Conservation (phyloP, 192 early-diverging fungal species). For the Coemansia sp. region DNA sequence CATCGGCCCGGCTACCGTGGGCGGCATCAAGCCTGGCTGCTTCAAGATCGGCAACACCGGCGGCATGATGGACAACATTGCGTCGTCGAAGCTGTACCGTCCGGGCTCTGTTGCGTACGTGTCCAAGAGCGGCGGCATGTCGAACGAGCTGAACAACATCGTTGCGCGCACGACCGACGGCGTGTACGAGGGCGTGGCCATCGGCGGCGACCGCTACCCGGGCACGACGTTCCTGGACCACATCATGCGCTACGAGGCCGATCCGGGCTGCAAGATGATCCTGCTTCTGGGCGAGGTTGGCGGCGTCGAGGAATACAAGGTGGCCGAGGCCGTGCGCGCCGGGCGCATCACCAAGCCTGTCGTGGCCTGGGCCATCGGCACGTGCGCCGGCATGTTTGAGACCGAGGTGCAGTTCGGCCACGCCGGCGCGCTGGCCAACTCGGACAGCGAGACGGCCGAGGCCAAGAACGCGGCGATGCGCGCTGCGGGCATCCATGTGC, state of each 20-base stretch:
- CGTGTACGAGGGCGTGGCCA: conserved; percentile 98
- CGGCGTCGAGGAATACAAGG: conserved; percentile 94
- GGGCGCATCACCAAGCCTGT: conserved; percentile 96
- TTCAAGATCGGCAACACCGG: conserved; percentile 99
- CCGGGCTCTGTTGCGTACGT: conserved; percentile 96
- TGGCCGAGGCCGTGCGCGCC: conserved; percentile 86
- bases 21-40: conserved; percentile 98
- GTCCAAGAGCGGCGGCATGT: conserved; percentile 99
- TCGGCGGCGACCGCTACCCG: conserved; percentile 98
- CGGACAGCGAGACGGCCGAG: conserved; percentile 91
- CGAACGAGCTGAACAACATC: conserved; percentile 99
- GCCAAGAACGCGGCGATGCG: conserved; percentile 91
- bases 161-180: conserved; percentile 94
- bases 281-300: conserved; percentile 96
- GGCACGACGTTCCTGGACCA: conserved; percentile 99
- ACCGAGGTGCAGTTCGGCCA: conserved; percentile 99
- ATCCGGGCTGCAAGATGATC: conserved; percentile 91
- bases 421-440: conserved; percentile 95
- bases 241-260: conserved; percentile 89
- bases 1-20: conserved; percentile 97
- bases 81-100: conserved; percentile 94
- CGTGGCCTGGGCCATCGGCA: conserved; percentile 99
- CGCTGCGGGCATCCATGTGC: conserved; percentile 84
- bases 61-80: conserved; percentile 99
- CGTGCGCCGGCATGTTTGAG: conserved; percentile 98